phyloP scores from a whole-genome alignment of 441 rosid genomes.

The Erodium moschatum region DNA sequence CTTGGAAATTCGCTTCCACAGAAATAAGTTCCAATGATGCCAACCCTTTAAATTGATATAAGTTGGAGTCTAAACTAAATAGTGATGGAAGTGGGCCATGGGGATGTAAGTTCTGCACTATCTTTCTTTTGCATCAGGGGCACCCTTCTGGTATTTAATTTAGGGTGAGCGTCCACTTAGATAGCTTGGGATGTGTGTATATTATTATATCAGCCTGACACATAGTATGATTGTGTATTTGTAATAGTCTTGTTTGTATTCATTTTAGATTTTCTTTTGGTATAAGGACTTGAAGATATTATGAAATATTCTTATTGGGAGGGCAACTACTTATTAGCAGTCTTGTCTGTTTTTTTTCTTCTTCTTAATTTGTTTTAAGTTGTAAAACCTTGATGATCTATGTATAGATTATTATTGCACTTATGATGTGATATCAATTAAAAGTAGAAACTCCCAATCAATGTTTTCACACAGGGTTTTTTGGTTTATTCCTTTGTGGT shows the following conservation, averaged over 20 bases:
- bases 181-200: background rate
- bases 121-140: slow-evolving; percentile 1
- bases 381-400: background rate
- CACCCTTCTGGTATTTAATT: background rate
- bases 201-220: background rate
- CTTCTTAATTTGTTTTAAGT: background rate
- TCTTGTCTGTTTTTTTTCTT: background rate
- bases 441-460: background rate
- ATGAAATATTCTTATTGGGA: slow-evolving; percentile 7
- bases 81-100: background rate
- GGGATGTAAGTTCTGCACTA: background rate
- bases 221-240: background rate
- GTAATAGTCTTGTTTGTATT: background rate
- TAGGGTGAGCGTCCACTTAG: background rate
- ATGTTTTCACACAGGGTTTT: background rate
- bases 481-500: background rate
- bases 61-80: background rate
- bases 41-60: background rate
- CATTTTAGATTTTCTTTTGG: background rate
- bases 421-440: background rate
- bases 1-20: background rate
- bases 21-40: background rate
- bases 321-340: background rate
- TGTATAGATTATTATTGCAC: background rate
- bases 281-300: background rate